These are phyloP conservation scores for Panaeolus papilionaceus DNA, from an alignment of 768 basidiomycete species.

Conservation along the genomic window DNA sequence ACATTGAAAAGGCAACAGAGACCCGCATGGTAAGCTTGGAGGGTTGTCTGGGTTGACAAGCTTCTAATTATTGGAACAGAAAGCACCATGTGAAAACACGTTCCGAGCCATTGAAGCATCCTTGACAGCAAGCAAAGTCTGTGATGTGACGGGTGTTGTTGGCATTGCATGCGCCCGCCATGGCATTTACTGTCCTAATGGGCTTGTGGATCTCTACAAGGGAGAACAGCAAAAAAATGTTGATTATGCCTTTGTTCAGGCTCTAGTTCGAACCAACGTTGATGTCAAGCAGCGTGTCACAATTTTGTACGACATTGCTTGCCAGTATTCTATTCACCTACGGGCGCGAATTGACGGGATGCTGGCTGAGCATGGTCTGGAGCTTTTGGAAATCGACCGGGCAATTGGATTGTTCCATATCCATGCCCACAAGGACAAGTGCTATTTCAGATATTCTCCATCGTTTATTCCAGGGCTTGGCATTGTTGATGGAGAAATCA, in stretches of 20 bases:
- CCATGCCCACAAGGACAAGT: constrained; percentile 18
- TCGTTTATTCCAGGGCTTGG: constrained; percentile 21
- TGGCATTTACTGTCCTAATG: constrained; percentile 37
- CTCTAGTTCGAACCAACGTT: constrained; percentile 20
- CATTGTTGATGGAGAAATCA: constrained; percentile 23
- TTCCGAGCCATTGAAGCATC: constrained; percentile 27
- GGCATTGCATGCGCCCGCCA: constrained; percentile 38
- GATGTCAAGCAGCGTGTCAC: not conserved
- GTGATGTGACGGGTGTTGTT: constrained; percentile 35
- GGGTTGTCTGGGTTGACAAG: no score
- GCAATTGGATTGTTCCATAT: constrained; percentile 27
- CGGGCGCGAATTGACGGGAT: constrained; percentile 21
- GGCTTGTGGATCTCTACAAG: constrained; percentile 37
- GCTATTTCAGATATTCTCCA: constrained; percentile 22
- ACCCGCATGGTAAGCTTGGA: constrained; percentile 20
- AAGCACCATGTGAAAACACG: constrained; percentile 24
- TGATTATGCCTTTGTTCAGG: constrained; percentile 33
- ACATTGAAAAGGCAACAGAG: constrained; percentile 24
- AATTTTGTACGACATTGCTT: constrained; percentile 38
- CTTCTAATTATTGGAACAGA: not conserved
- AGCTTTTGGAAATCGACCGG: not conserved
- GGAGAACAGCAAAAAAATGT: constrained; percentile 37
- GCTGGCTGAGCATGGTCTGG: not conserved
- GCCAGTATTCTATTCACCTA: constrained; percentile 32
- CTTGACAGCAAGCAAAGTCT: constrained; percentile 19